These are phyloP conservation scores for Pulveroboletus sp. DNA, from an alignment of 768 basidiomycete genomes.

Conservation along the genomic window DNA sequence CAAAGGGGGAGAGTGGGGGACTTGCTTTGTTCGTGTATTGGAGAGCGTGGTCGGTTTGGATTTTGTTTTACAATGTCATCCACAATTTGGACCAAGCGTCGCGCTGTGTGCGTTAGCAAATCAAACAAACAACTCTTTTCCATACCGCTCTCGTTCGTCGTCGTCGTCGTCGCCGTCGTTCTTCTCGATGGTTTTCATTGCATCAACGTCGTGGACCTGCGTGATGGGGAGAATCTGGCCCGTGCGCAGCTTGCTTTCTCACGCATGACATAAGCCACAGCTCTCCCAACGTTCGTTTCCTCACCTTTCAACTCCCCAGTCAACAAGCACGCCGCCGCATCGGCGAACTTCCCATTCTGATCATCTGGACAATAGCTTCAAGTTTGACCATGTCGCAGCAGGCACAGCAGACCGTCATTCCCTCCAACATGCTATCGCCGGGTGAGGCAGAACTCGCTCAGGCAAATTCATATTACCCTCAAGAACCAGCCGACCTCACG, in stretches of 20 bases:
- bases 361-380: conserved; percentile 6
- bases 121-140: conserved; percentile 44
- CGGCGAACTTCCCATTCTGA: conserved; percentile 9
- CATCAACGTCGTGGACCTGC: conserved; percentile 19
- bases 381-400: conserved; percentile 47
- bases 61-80: conserved; percentile 78
- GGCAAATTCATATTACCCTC: conserved; percentile 67
- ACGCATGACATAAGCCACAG: conserved; percentile 55
- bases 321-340: conserved; percentile 20
- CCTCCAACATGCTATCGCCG: conserved; percentile 60
- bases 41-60: conserved; percentile 41
- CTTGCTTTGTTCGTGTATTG: conserved; percentile 39
- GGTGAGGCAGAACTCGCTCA: conserved; percentile 49
- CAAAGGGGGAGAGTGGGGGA: neutral
- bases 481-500: conserved; percentile 73
- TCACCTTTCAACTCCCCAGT: conserved; percentile 27
- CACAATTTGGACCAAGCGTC: conserved; percentile 65
- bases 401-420: conserved; percentile 52
- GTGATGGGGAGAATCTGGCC: conserved; percentile 41
- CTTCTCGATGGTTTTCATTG: conserved; percentile 19
- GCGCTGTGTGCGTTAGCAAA: conserved; percentile 60
- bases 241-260: conserved; percentile 51
- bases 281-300: conserved; percentile 33
- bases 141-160: conserved; percentile 29
- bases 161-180: conserved; percentile 31